phyloP scores from a whole-genome alignment of 805 yeast genomes.

The Metschnikowia borealis region DNA sequence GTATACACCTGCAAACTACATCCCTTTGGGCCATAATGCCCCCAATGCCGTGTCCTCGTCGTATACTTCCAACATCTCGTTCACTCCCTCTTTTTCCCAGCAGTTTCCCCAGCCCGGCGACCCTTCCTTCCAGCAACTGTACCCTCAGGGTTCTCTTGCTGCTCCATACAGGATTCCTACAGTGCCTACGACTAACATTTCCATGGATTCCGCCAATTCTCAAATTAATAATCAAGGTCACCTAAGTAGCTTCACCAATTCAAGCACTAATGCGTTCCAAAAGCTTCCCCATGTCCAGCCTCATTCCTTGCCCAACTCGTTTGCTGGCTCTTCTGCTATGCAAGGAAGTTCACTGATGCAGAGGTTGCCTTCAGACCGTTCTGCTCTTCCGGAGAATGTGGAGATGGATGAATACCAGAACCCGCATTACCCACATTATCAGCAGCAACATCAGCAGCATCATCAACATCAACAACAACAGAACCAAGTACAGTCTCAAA shows the following conservation, averaged over 20 bases:
- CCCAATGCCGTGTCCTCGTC: constrained; percentile 41
- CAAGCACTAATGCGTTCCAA: constrained; percentile 3
- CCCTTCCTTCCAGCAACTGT: constrained; percentile 4
- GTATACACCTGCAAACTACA: constrained; percentile 21
- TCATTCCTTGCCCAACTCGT: constrained; percentile 1
- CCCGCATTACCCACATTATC: neutral
- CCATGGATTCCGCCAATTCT: constrained; percentile 43
- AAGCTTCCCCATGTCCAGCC: neutral
- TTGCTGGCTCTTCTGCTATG: neutral
- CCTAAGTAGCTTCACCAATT: neutral
- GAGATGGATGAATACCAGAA: neutral
- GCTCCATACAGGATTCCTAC: constrained; percentile 26
- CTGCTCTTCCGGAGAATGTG: neutral
- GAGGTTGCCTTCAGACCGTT: constrained; percentile 8
- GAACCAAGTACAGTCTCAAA: neutral
- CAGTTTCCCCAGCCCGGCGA: constrained; percentile 4
- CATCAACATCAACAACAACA: constrained; percentile 7
- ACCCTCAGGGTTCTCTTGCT: constrained; percentile 2
- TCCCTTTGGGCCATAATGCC: constrained; percentile 44
- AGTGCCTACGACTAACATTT: constrained; percentile 52
- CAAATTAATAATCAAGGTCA: constrained; percentile 5
- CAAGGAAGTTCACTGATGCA: constrained; percentile 4
- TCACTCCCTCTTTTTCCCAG: constrained; percentile 28
- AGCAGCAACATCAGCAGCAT: constrained; percentile 1
- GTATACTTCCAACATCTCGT: constrained; percentile 39